Evolutionary conservation across 1,284 basidiomycete genomes (phyloP), one percentile per base, ranked within the genome.

Genomic region (Kwoniella shivajii): DNA sequence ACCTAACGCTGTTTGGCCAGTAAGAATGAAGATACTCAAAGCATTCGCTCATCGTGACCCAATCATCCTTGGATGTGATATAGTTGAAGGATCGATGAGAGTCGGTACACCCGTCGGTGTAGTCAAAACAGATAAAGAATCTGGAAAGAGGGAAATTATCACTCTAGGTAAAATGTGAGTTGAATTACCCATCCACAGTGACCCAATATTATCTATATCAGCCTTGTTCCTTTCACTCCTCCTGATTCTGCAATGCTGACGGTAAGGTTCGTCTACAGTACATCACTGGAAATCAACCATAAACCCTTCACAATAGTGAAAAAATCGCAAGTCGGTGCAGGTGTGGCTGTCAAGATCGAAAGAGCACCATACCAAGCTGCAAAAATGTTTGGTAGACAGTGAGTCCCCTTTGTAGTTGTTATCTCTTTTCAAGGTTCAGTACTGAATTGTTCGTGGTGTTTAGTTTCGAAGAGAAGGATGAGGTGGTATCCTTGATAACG

Each of bases 261-360:
- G n/a, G n/a, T n/a, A n/a, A n/a, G n/a, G n/a, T n/a, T n/a, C 24
- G 42, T 45, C 18, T 52, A 27, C 61, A 94, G 92, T 60, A 93
- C 94, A 1, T 94, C 91, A 2, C 80, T 97, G 67, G 94, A 97
- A 77, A 95, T 97, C 74, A 97, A 97, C 73, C 92, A 95, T 80
- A 81, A 83, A 57, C 88, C 93, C 18, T 88, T 88, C 70, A 76
- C 69, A 83, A 82, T 95, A 26, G 85, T 99, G 66, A 96, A 95
- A 81, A 92, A 91, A 78, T 84, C 86, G 16, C 92, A 98, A 75
- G 88, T 91, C 26, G 95, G 93, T 71, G 95, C 85, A 58, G 95
- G 95, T 77, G 95, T 98, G 18, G 96, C 96, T 0, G 91, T 99
- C 73, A 98, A 98, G 83, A 97, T 99, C 63, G 96, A 99, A 77